Evolutionary conservation across 805 yeast species (phyloP), one percentile per base, ranked within the genome.

Genomic region (Metschnikowia arizonensis): DNA sequence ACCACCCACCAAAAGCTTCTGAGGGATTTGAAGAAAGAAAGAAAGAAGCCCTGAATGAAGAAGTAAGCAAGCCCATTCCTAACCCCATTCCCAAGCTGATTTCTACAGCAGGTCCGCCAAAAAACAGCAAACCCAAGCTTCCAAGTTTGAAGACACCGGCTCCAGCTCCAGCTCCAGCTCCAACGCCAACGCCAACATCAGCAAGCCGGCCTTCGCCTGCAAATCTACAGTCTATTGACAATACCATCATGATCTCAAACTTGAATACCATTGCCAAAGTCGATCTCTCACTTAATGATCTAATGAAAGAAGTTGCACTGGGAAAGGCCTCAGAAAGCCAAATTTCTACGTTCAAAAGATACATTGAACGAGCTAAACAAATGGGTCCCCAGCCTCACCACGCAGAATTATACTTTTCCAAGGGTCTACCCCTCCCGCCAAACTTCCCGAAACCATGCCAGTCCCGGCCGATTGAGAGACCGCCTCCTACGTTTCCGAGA

Each of bases 261-360:
- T 74, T 91, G 57, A 90, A 90, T 57, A 73, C 84, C 1, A 81
- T 91, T 64, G 97, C 97, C 0, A 76, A 84, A 33, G 72, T 74
- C 4, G 95, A 89, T 57, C 73, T 79, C 0, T 74, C 81, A 4
- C 64, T 91, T 40, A 84, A 81, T 51, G 65, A 75, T 1, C 66
- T 91, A 42, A 89, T 91, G 97, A 81, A 83, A 50, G 77, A 75
- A 4, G 97, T 91, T 2, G 97, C 98, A 0, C 77, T 83, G 45
- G 96, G 96, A 4, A 74, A 72, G 19, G 96, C 97, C 0, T 62
- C 81, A 0, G 76, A 79, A 4, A 81, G 76, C 5, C 91, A 88
- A 61, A 84, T 91, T 14, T 68, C 78, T 19, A 81, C 79, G 37
- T 91, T 91, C 61, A 96, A 90, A 62, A 81, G 77, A 17, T 86